Evolutionary conservation across 805 yeast species (phyloP), one percentile per base, ranked within the genome.

Genomic region (Starmerella khaoyaiensis): DNA sequence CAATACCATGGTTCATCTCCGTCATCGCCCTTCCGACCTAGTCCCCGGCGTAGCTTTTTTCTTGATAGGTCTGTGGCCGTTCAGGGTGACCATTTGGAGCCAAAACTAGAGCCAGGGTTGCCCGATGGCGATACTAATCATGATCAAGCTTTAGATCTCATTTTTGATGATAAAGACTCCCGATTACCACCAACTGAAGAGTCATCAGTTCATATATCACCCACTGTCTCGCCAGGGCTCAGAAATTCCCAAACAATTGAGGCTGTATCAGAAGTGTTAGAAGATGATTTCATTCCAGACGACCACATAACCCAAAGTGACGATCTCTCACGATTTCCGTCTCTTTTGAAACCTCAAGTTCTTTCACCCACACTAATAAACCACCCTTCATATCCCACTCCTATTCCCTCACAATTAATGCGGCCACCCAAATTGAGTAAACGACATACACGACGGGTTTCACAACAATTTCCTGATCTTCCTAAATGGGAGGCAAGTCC

Each of bases 341-440:
- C 9, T 11, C 19, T 26, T 21, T 8, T 12, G 8, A 11, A 8
- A 5, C 5, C 31, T 20, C 26, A 4, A 16, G 8, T 21, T n/a
- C n/a, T 21, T 9, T 26, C 27, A 24, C 15, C 16, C 16, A 24
- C 8, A 17, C 8, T 14, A 16, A n/a, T n/a, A n/a, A n/a, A n/a
- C n/a, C 19, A 14, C 25, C 20, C 39, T 2, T 46, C 40, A 35
- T 59, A 59, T 29, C 62, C 63, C 3, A 59, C 62, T 3, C 63
- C 62, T 3, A 47, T 59, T 8, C 63, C 63, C 9, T 36, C 44
- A n/a, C 47, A 46, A 40, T 48, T 59, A 12, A 43, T 47, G 21
- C 49, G 56, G 4, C 63, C 63, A 9, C 63, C 63, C 4, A 37
- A 52, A 21, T 37, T 59, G 27, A 46, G 56, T 9, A 44, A 42